Base-by-base conservation (phyloP, 1,139 yeast genomes). In the Arxiozyma heterogenica region DNA sequence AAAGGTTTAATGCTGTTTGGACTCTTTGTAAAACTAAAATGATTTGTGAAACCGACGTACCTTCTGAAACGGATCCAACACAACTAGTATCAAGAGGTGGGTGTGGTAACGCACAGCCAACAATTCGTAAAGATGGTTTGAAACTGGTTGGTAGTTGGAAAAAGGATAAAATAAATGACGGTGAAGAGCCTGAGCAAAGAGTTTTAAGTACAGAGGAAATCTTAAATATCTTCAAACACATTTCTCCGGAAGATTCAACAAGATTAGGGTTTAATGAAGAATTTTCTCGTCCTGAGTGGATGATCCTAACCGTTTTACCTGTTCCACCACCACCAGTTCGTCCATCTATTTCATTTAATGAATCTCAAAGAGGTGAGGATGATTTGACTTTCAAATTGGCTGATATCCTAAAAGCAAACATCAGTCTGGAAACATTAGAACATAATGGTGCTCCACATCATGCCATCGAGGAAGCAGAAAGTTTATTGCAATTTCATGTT, bases 321-420 rank as follows among this genome's bases (percentile, higher is more conserved):
- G 98, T 94, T n/a, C 99, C 99, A 47, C 99, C 99, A 53, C 98
- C 98, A 55, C 98, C 98, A 41, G 98, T 94, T 41, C 86, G 99
- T 73, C 99, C 99, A 20, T 87, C 96, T 45, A 93, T 94, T 74
- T 96, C 98, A 1, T 91, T 93, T 65, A 93, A 93, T 64, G 98
- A 94, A 67, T 89, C 97, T n/a, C 96, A 96, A 55, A 83, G 98
- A 75, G 97, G 98, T 64, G 98, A 94, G 71, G 99, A 94, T 80
- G 99, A 94, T 78, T 85, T 94, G 73, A 94, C 99, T 3, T 93
- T 91, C 71, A 94, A 94, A 73, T 79, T 94, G 62, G 98, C 98
- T 9, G 99, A 94, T 77, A 93, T 94, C 53, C 75, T 94, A 64
- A 93, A 94, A 71, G 98, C 98, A 1, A 94, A 91, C 67, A 90